Evolutionary conservation across 805 yeast genomes (phyloP).

Genomic region (Starmerella apicola): DNA sequence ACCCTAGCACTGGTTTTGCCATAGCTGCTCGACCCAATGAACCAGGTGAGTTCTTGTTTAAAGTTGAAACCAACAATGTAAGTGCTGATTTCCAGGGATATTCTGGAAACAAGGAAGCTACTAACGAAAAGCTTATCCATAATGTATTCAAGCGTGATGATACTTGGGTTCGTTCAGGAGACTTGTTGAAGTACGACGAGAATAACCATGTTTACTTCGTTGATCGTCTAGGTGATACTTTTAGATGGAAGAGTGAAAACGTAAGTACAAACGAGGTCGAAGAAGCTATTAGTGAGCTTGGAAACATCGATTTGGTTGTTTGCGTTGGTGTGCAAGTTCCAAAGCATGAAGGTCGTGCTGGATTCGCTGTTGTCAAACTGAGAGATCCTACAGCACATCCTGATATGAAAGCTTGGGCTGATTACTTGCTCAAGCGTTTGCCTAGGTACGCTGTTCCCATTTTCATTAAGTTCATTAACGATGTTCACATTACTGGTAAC

Average conservation of each 20-base stretch:
- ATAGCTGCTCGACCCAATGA: slow-evolving; percentile 42
- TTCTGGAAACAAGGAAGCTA: slow-evolving; percentile 64
- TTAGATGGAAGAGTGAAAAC: slow-evolving; percentile 93
- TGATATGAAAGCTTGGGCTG: slow-evolving; percentile 31
- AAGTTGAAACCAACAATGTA: slow-evolving; percentile 49
- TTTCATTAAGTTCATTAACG: slow-evolving; percentile 54
- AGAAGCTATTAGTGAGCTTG: slow-evolving; percentile 36
- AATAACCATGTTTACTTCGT: slow-evolving; percentile 68
- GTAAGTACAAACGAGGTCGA: slow-evolving; percentile 92
- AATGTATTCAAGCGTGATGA: slow-evolving; percentile 77
- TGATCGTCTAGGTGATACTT: slow-evolving; percentile 89
- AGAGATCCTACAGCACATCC: slow-evolving; percentile 28
- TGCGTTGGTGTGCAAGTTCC: slow-evolving; percentile 86
- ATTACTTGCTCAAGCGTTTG: slow-evolving; percentile 33
- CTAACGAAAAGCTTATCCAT: slow-evolving; percentile 58
- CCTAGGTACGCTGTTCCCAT: slow-evolving; percentile 83
- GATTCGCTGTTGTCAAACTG: slow-evolving; percentile 67
- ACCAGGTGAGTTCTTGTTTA: slow-evolving; percentile 83
- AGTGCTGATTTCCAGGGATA: slow-evolving; percentile 81
- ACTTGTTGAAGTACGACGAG: slow-evolving; percentile 55
- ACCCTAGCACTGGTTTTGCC: slow-evolving; percentile 53
- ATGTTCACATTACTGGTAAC: slow-evolving; percentile 59
- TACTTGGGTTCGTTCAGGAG: slow-evolving; percentile 86
- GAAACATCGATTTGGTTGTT: slow-evolving; percentile 42
- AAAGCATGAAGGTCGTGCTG: slow-evolving; percentile 88